Evolutionary conservation across 306 rosid species (phyloP), one percentile per base, ranked within the genome.

Genomic region (Prosopis cineraria): DNA sequence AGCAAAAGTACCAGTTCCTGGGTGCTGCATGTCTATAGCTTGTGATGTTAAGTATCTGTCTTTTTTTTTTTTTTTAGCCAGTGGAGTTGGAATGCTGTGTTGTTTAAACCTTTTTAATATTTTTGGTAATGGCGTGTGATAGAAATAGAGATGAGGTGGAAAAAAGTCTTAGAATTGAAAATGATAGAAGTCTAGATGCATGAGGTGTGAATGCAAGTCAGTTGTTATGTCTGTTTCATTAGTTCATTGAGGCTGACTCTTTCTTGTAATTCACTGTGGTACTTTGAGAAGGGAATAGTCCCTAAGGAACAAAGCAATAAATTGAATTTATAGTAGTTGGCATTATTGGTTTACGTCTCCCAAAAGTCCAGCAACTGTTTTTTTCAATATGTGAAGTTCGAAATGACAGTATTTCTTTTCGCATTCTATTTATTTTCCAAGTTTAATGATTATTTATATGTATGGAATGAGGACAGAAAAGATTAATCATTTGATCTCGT

Each of bases 31-130:
- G 56, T 34, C 4, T 16, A 16, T 70, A 45, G 45, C 68, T 10
- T 76, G 63, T 31, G 48, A 39, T 60, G 9, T 44, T 27, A 41
- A 41, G 81, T 45, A 36, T 76, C 39, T 84, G 76, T 79, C 9
- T 43, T 25, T 12, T 29, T 29, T 37, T 34, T 71, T 7, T 41
- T 3, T 29, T 62, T 31, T 20, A n/a, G 45, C 44, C 27, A 3
- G 27, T 64, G 44, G 3, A 19, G 3, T 19, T 6, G 41, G 20
- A 62, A 12, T 66, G 43, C 25, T 37, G 50, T 39, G 50, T 20
- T n/a, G 1, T 10, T 20, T 9, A 12, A 25, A 58, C 36, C 36
- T 58, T 25, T 8, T 10, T 22, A 55, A 55, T 55, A 4, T 22
- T 55, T 45, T 62, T 7, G 34, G 12, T 37, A 10, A 65, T 36